Evolutionary conservation across 331 rosid genomes (phyloP).

Genomic region (Phaseolus coccineus): DNA sequence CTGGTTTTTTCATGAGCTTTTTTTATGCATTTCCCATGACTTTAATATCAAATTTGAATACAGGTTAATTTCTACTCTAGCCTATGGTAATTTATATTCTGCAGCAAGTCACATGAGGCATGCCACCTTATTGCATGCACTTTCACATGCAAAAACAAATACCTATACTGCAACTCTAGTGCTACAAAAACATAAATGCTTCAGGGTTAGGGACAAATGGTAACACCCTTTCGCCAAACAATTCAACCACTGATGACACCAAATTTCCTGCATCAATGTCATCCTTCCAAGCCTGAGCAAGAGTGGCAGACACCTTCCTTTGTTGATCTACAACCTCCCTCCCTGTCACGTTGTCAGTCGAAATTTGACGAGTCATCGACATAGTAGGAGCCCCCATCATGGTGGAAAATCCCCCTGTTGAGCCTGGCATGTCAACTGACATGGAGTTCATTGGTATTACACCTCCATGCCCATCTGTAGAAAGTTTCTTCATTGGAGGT

Average conservation of each 20-base stretch:
- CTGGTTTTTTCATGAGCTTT: neutral
- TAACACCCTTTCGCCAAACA: conserved; percentile 73
- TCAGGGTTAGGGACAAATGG: conserved; percentile 72
- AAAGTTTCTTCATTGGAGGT: conserved; percentile 75
- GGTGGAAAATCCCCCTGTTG: conserved; percentile 60
- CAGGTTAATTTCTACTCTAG: conserved; percentile 35
- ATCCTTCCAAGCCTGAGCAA: conserved; percentile 92
- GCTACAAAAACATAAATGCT: conserved; percentile 70
- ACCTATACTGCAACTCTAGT: conserved; percentile 1
- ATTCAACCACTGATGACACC: conserved; percentile 63
- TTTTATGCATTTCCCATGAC: too few species aligned
- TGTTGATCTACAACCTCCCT: conserved; percentile 59
- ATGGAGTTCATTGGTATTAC: conserved; percentile 78
- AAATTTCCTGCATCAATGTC: conserved; percentile 73
- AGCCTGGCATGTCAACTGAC: conserved; percentile 72
- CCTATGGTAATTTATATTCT: conserved; percentile 10
- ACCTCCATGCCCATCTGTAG: conserved; percentile 61
- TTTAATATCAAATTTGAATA: neutral
- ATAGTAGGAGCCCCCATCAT: conserved; percentile 53
- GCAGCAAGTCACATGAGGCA: conserved; percentile 18
- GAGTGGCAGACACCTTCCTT: conserved; percentile 59
- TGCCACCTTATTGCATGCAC: conserved; percentile 15
- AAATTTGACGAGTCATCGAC: conserved; percentile 54
- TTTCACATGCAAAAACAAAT: conserved; percentile 35
- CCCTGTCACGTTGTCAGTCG: conserved; percentile 53